phyloP scores from a whole-genome alignment of 2,329 filamentous ascomycete genomes.

The Aschersonia sp. region DNA sequence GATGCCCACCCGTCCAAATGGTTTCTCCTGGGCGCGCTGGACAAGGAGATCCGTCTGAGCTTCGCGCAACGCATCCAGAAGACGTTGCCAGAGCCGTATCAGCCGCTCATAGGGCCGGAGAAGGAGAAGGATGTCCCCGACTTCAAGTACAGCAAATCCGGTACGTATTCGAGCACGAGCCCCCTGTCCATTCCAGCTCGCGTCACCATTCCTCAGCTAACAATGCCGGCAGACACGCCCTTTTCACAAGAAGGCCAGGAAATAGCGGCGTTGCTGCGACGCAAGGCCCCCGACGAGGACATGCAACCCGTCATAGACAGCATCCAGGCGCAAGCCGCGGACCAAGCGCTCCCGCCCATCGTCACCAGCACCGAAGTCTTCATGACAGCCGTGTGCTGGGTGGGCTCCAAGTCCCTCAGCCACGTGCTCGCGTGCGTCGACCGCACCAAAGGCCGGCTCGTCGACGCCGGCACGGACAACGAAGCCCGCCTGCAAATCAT shows the following conservation, averaged over 20 bases:
- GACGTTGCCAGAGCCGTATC: constrained; percentile 75
- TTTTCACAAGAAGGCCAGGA: constrained; percentile 78
- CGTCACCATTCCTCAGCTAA: no score
- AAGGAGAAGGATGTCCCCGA: constrained; percentile 94
- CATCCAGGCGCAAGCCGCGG: constrained; percentile 67
- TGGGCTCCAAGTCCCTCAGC: constrained; percentile 89
- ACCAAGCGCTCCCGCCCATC: constrained; percentile 60
- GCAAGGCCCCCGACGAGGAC: constrained; percentile 75
- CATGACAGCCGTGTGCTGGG: constrained; percentile 82
- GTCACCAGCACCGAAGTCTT: constrained; percentile 87
- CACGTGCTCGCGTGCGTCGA: constrained; percentile 95
- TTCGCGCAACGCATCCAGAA: constrained; percentile 95
- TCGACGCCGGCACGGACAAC: constrained; percentile 63
- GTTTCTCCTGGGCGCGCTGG: constrained; percentile 79
- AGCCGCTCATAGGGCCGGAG: constrained; percentile 64
- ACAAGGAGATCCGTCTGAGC: constrained; percentile 93
- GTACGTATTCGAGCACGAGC: constrained; percentile 30
- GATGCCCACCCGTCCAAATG: constrained; percentile 78
- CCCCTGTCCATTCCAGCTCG: no score
- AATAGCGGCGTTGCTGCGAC: constrained; percentile 62
- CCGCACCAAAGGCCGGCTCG: constrained; percentile 76
- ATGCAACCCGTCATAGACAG: constrained; percentile 68
- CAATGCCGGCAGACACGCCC: constrained; percentile 45
- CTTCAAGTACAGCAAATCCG: constrained; percentile 73
- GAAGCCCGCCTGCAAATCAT: constrained; percentile 78